These are phyloP conservation scores for Rhizophlyctis rosea DNA, from an alignment of 192 early-diverging fungal genomes.

Conservation along the genomic window DNA sequence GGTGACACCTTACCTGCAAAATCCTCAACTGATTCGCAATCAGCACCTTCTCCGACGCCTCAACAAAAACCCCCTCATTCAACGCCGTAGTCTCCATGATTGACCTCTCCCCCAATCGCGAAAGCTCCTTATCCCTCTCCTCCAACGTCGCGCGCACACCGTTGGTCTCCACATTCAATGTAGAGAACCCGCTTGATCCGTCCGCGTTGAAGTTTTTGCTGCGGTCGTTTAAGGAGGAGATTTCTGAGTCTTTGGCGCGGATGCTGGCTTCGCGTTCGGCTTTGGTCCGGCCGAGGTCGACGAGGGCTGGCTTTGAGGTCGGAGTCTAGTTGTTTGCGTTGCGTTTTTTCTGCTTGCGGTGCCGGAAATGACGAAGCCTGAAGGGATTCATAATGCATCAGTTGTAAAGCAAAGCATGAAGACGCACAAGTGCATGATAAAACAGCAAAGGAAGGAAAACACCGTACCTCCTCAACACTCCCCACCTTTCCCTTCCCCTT, in stretches of 20 bases:
- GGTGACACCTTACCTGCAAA: conserved; percentile 16
- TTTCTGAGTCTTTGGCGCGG: conserved; percentile 5
- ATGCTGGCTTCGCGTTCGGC: conserved; percentile 10
- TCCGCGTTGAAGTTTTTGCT: conserved; percentile 7
- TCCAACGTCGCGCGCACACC: background rate
- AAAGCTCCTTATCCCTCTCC: conserved; percentile 15
- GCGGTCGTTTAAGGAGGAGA: conserved; percentile 5
- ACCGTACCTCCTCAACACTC: too few species aligned
- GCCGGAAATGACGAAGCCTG: too few species aligned
- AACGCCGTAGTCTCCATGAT: conserved; percentile 10
- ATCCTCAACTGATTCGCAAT: conserved; percentile 4
- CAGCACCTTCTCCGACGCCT: background rate
- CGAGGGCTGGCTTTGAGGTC: conserved; percentile 6
- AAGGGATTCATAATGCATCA: too few species aligned
- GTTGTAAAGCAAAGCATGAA: too few species aligned
- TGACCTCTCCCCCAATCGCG: background rate
- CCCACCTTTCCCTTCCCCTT: too few species aligned
- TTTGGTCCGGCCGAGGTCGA: conserved; percentile 14
- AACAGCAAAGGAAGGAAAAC: too few species aligned
- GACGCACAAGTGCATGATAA: too few species aligned
- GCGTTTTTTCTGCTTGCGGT: too few species aligned
- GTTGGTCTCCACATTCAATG: background rate
- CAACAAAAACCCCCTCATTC: background rate
- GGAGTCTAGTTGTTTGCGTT: conserved; percentile 3
- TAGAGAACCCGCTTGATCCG: background rate